Evolutionary conservation across 768 basidiomycete genomes (phyloP), one percentile per base, ranked within the genome.

Genomic region (Tylopilus vinaceipallidus): DNA sequence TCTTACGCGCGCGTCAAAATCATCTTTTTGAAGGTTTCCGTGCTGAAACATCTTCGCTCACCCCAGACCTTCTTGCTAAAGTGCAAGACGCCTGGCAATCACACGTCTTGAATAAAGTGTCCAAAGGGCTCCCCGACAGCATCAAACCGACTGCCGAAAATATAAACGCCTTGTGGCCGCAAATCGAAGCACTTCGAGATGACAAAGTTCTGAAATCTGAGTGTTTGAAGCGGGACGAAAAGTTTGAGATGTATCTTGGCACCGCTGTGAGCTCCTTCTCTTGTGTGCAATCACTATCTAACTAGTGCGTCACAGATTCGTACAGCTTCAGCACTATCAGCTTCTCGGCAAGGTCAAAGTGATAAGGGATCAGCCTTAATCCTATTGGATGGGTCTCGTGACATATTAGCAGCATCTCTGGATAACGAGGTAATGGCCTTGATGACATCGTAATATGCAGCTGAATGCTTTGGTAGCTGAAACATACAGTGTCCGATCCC

Each of bases 181-280:
- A 74, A n/a, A 70, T 88, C 3, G 57, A 70, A 33, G 71, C 74
- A 32, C 71, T 79, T 41, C 70, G 75, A 39, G 67, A 71, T 35
- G 81, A 88, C 63, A 69, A 72, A 32, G 66, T 72, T 32, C 92
- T 86, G 86, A 86, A 83, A 60, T 74, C 77, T 44, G 84, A 84
- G 52, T 83, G 85, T 59, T 66, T 88, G 63, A 82, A 76, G 63
- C 78, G 83, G 61, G 88, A 97, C 54, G 94, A 95, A 71, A 98
- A 95, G 70, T 95, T 95, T 61, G 83, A 86, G 45, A 88, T 98
- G 91, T 75, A 95, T 70, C 80, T 92, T 60, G 71, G 81, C 33
- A 79, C 87, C 50, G 82, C 95, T 57, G 90, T 92, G 65, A 63
- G 83, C 73, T 20, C 42, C 61, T 41, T 39, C 27, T 30, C 45